These are phyloP conservation scores for Adansonia madagascariensis DNA, from an alignment of 441 rosid species.

Conservation along the genomic window DNA sequence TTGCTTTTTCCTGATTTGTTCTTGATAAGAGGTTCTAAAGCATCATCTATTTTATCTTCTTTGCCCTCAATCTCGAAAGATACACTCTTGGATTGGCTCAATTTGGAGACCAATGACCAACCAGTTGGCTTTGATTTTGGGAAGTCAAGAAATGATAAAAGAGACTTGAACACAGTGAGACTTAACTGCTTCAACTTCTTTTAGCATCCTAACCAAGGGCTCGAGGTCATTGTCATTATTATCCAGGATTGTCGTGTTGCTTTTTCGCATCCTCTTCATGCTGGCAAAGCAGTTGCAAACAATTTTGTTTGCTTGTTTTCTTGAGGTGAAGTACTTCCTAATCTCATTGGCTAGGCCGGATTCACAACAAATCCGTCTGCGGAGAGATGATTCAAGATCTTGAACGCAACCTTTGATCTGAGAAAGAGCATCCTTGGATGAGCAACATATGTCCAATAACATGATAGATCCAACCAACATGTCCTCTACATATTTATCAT, in stretches of 20 bases:
- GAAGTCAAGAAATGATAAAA: constrained; percentile 21
- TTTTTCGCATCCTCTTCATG: constrained; percentile 23
- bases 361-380: constrained; percentile 28
- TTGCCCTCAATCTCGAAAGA: background rate
- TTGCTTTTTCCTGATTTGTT: constrained; percentile 27
- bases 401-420: constrained; percentile 30
- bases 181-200: constrained; percentile 22
- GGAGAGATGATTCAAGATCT: constrained; percentile 27
- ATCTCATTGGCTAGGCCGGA: constrained; percentile 24
- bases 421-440: constrained; percentile 26
- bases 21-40: constrained; percentile 16
- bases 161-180: constrained; percentile 26
- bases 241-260: background rate
- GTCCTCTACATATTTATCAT: constrained; percentile 7
- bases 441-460: constrained; percentile 32
- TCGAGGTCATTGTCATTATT: background rate
- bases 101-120: constrained; percentile 32
- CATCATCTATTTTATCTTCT: constrained; percentile 21
- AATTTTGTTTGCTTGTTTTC: constrained; percentile 29
- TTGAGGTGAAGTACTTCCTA: constrained; percentile 24
- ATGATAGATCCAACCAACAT: constrained; percentile 32
- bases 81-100: constrained; percentile 23
- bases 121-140: constrained; percentile 24
- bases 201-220: background rate
- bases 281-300: constrained; percentile 20